Percentiles rank a stretch among this genome's conserved stretches.
These are phyloP conservation scores for Kingdonia uniflora DNA, from an alignment of 164 flowering plant genomes.

Conservation along the genomic window DNA sequence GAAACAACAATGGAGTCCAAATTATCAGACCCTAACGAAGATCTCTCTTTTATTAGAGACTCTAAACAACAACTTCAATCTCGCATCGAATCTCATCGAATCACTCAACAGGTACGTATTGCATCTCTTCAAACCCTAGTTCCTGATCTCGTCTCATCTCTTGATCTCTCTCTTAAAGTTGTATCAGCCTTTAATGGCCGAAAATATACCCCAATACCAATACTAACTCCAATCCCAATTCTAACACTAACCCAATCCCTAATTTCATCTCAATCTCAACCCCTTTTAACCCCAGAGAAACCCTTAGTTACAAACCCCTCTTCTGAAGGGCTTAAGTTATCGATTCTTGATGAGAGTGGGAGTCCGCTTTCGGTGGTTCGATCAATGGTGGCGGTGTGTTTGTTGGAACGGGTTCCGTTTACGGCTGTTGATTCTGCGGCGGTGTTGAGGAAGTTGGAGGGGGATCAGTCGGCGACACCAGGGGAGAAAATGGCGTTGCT, in stretches of 20 bases:
- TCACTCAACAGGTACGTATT: conserved; percentile 48
- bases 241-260: conserved; percentile 9
- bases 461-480: conserved; percentile 37
- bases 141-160: conserved; percentile 71
- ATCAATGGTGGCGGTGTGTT: conserved; percentile 73
- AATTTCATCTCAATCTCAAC: neutral
- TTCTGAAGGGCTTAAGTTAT: conserved; percentile 13
- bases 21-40: conserved; percentile 18
- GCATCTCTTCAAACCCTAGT: conserved; percentile 59
- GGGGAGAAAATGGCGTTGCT: conserved; percentile 74
- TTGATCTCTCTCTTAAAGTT: conserved; percentile 68
- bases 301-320: conserved; percentile 10
- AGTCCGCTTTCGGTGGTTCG: conserved; percentile 59
- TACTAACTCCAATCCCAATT: conserved; percentile 17
- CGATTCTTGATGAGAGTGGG: conserved; percentile 31
- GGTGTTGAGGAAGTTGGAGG: conserved; percentile 75
- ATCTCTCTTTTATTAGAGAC: conserved; percentile 34
- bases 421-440: conserved; percentile 63
- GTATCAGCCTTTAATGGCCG: conserved; percentile 62
- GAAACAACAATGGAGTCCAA: conserved; percentile 24
- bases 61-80: conserved; percentile 45
- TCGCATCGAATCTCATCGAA: conserved; percentile 39
- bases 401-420: conserved; percentile 78
- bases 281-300: conserved; percentile 8
- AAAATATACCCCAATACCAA: conserved; percentile 36